Evolutionary conservation across 345 rosid species (phyloP), one percentile per base, ranked within the genome.

Genomic region (Geranium brycei): DNA sequence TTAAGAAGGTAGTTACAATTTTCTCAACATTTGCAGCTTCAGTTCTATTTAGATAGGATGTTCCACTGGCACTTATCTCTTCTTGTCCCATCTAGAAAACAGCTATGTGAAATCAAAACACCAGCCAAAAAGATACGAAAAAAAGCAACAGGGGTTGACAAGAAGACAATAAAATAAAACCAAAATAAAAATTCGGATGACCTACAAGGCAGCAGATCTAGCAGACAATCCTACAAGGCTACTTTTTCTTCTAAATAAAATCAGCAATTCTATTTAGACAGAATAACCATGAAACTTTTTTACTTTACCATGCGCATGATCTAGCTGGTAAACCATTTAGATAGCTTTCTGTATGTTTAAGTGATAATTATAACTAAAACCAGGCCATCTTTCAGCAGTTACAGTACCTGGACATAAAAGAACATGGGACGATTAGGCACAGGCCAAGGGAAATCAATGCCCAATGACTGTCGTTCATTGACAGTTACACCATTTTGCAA

Each of bases 1-100:
- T 88, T 79, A 95, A 83, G 79, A 95, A 95, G 67, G 97, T 85
- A 30, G 99, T 90, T 62, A 95, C 99, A 69, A 95, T 87, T 82
- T 95, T 95, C 78, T 95, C 99, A 75, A 95, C 99, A 77, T 95
- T 95, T 58, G 99, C 96, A 71, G 96, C 99, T 82, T 95, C 99
- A 0, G 99, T 95, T 69, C 99, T 89, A 78, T 95, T 95, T 19
- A 95, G 78, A 71, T 95, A 95, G 23, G 99, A 95, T 66, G 99
- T 91, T 66, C 99, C 97, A 65, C 97, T 91, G 51, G 99, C 96
- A 75, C 99, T 95, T 72, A 95, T 95, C 82, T 95, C 99, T 69
- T 95, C 99, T 95, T 91, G 97, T 65, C 99, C 99, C 96, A 95
- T 82, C 97, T 95, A 73, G 66, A 69, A 68, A 73, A 71, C 62